Conservation (phyloP, 345 rosid genomes). For the Erodium maritimum region DNA sequence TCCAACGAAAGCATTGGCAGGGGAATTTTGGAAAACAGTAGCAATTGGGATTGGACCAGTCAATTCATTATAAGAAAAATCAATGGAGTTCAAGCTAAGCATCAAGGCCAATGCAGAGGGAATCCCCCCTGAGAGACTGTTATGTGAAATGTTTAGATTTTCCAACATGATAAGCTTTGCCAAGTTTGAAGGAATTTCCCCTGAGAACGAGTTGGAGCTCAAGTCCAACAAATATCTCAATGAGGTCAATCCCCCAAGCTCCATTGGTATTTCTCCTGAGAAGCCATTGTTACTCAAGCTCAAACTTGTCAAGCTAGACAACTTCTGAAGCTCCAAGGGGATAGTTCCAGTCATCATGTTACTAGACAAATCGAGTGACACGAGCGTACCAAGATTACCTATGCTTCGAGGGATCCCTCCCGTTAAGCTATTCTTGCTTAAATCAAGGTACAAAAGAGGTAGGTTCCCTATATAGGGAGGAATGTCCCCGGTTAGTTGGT, state of each 20-base stretch:
- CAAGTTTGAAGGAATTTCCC: background rate
- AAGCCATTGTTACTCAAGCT: slow-evolving; percentile 11
- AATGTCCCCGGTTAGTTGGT: slow-evolving; percentile 15
- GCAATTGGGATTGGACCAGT: background rate
- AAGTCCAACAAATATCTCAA: background rate
- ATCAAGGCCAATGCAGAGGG: background rate
- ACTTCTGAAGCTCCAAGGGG: slow-evolving; percentile 18
- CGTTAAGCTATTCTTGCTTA: slow-evolving; percentile 14
- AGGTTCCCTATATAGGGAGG: slow-evolving; percentile 16
- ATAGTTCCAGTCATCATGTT: slow-evolving; percentile 21
- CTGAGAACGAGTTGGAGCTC: background rate
- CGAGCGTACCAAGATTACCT: slow-evolving; percentile 7
- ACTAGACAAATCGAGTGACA: slow-evolving; percentile 11
- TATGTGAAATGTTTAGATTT: background rate
- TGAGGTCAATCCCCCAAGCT: background rate
- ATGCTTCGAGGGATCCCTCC: slow-evolving; percentile 13
- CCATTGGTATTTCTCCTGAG: slow-evolving; percentile 8
- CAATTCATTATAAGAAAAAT: slow-evolving; percentile 1
- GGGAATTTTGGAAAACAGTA: background rate
- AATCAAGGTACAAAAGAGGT: slow-evolving; percentile 6
- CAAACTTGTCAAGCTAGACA: slow-evolving; percentile 7
- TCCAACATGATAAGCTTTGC: background rate
- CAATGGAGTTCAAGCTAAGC: background rate
- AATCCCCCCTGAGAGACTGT: background rate
- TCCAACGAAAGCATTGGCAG: background rate